Evolutionary conservation across 1,284 basidiomycete genomes (phyloP).

Genomic region (Puccinia coronata): DNA sequence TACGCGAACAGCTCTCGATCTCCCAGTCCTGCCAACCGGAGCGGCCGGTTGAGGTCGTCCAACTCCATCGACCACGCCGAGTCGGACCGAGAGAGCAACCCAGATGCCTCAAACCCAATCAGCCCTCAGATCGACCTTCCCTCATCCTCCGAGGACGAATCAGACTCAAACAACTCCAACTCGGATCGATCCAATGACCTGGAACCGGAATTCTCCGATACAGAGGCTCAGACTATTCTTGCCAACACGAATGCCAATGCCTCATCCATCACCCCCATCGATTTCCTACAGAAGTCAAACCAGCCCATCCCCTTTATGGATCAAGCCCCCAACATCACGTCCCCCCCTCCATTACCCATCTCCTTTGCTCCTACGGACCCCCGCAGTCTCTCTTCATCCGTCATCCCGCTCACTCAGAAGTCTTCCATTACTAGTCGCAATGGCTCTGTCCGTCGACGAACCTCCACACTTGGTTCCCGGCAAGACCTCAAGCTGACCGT

Average conservation of each 20-base stretch:
- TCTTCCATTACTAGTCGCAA: conserved; percentile 4
- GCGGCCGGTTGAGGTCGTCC: not conserved
- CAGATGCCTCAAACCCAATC: conserved; percentile 8
- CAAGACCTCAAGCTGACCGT: conserved; percentile 30
- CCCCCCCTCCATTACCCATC: conserved; percentile 28
- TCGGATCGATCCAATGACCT: conserved; percentile 4
- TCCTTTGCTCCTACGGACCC: conserved; percentile 17
- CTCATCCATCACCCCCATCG: conserved; percentile 36
- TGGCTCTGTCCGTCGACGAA: conserved; percentile 14
- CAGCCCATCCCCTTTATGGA: conserved; percentile 44
- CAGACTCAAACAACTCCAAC: conserved; percentile 33
- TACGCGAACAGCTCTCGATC: conserved; percentile 24
- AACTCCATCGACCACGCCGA: not conserved
- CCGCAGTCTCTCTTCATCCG: not conserved
- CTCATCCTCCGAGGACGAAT: conserved; percentile 32
- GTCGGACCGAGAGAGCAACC: conserved; percentile 26
- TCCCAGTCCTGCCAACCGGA: not conserved
- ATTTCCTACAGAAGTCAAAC: conserved; percentile 35
- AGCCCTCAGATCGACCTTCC: conserved; percentile 14
- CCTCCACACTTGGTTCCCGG: conserved; percentile 10
- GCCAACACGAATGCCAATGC: conserved; percentile 46
- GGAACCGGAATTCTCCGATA: conserved; percentile 22
- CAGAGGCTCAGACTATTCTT: conserved; percentile 19
- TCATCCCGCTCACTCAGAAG: not conserved
- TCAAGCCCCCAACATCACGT: conserved; percentile 40